phyloP scores from a whole-genome alignment of 1,284 basidiomycete species.

The Earliella scabrosa region DNA sequence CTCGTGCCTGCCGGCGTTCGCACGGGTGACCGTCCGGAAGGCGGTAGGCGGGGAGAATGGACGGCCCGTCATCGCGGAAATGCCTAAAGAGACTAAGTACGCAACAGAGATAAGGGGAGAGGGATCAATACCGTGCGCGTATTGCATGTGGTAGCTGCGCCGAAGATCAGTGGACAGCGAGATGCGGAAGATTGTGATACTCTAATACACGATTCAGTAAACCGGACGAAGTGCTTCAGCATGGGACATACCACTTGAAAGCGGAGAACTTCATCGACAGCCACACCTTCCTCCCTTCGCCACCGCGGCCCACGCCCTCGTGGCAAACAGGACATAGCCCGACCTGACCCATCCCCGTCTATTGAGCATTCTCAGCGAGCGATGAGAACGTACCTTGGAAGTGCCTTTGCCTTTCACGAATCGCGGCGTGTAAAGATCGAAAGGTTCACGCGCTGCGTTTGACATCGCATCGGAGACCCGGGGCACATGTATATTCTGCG shows the following conservation, averaged over 20 bases:
- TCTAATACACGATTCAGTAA: slow-evolving; percentile 23
- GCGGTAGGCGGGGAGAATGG: slow-evolving; percentile 78
- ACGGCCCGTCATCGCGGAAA: slow-evolving; percentile 59
- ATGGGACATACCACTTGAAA: slow-evolving; percentile 66
- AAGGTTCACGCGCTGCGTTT: slow-evolving; percentile 56
- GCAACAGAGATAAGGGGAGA: not conserved
- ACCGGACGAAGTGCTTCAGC: not conserved
- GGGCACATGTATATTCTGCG: not conserved
- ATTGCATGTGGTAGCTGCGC: slow-evolving; percentile 78
- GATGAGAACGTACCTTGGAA: slow-evolving; percentile 47
- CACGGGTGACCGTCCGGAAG: slow-evolving; percentile 55
- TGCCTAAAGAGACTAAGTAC: slow-evolving; percentile 44
- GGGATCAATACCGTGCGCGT: slow-evolving; percentile 63
- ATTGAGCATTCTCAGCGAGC: not conserved
- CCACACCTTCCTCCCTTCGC: slow-evolving; percentile 68
- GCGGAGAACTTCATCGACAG: slow-evolving; percentile 80
- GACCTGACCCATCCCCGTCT: slow-evolving; percentile 34
- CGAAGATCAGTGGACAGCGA: not conserved
- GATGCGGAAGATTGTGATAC: not conserved
- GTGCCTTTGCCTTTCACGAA: slow-evolving; percentile 73
- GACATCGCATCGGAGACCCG: slow-evolving; percentile 52
- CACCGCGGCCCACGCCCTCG: slow-evolving; percentile 63
- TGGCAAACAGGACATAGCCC: slow-evolving; percentile 81
- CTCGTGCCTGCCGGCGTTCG: slow-evolving; percentile 58
- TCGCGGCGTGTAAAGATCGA: slow-evolving; percentile 80